Base-by-base conservation (phyloP, 768 basidiomycete genomes). In the Nevesoporus exiguus region DNA sequence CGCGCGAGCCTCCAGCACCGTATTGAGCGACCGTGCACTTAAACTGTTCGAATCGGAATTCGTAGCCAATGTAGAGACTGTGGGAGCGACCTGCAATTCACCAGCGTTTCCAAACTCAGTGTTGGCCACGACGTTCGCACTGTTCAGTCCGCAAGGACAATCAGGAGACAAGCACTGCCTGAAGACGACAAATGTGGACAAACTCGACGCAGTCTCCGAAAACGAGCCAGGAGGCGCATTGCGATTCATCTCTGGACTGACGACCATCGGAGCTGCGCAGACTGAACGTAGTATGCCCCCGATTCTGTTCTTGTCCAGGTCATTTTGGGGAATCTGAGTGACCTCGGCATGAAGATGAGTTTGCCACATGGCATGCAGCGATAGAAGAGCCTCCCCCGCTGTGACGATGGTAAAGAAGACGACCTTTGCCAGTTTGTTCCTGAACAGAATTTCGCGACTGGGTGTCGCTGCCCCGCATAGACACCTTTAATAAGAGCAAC, bases 371-470 rank as follows among this genome's bases (percentile, higher is more conserved):
- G 36, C 46, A 22, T 64, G 59, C 7, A 56, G 56, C 8, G 39
- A 45, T 24, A 54, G 62, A 19, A 64, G 62, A 19, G 37, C 13
- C 8, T 64, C 56, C 6, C 62, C 62, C n/a, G 24, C 37, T 39
- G 52, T 31, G 17, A 52, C 39, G 39, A 58, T 33, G 27, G 46
- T 39, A 39, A 56, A 7, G 34, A 64, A 47, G 0, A 54, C 1
- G 5, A 34, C 3, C 52, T 54, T 64, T 31, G 62, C 56, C 11
- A 56, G 14, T 2, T 19, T n/a, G 34, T 31, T 61, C 36, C n/a
- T 45, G 24, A 65, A 42, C 44, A 47, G 7, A 0, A 49, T 52
- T 21, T 58, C 40, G 47, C 8, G 40, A 37, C 36, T 4, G n/a
- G 46, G 19, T 14, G 11, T 11, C 3, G 11, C 62, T 64, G n/a